Base-by-base conservation (phyloP, 441 rosid species). In the Raphanus hybrid region DNA sequence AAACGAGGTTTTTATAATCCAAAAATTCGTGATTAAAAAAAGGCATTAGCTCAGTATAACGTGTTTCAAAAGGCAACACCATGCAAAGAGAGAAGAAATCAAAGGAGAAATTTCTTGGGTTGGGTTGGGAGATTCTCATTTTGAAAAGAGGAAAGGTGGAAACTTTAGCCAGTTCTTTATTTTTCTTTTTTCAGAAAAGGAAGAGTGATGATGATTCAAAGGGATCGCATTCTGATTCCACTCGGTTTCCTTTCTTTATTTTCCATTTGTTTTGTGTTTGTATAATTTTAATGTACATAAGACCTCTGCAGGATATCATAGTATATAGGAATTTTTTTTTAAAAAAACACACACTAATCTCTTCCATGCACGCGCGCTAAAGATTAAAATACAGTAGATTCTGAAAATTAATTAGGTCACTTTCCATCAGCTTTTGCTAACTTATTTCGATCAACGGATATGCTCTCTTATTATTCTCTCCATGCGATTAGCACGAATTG, bases 151-250 rank as follows among this genome's bases (percentile, higher is more conserved):
- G 60, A 74, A 73, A 68, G 55, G 20, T 54, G 63, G 43, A 35
- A 67, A 52, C 75, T 78, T 78, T 68, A 41, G 10, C 79, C 52
- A 71, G 63, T 71, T 39, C 3, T 39, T 80, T 80, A 71, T 76
- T 1, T 4, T 3, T 3, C 70, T 75, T 76, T 1, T 4, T 3
- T 3, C 70, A 66, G 61, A 39, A 69, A 61, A 26, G 64, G 3
- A 34, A 45, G 45, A 34, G 62, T 39, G 67, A 12, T 70, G 26
- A 50, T 50, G 26, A 23, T n/a, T 5, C 8, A 76, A 27, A 60
- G 32, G 80, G 74, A 75, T 80, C 74, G 37, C 52, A 80, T 80
- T 75, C 80, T 15, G 57, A 64, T 71, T 16, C 73, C 72, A 64
- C 59, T 70, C 23, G 48, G 45, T 74, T 69, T 5, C 6, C 57